These are phyloP conservation scores for Solanum sitiens DNA, from an alignment of 257 asterid species.

Conservation along the genomic window DNA sequence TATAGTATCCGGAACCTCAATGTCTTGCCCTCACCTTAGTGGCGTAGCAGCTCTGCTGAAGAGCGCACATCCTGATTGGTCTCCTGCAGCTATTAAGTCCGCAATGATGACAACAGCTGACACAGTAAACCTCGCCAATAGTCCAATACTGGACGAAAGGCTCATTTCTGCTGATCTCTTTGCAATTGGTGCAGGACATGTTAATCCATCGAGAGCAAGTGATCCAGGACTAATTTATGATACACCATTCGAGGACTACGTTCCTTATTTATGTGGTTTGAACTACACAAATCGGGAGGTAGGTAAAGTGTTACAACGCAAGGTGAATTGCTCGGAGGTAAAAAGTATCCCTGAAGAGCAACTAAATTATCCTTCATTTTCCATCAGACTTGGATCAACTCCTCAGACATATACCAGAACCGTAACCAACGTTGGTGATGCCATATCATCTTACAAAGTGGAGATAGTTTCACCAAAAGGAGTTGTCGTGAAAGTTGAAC, in stretches of 20 bases:
- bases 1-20: constrained; percentile 39
- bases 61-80: constrained; percentile 38
- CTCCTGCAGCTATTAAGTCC: constrained; percentile 39
- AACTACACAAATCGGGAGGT: constrained; percentile 25
- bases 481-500: constrained; percentile 18
- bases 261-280: constrained; percentile 38
- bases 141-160: constrained; percentile 22
- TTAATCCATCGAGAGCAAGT: constrained; percentile 27
- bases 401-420: constrained; percentile 27
- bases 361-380: constrained; percentile 15
- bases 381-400: not conserved
- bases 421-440: constrained; percentile 33
- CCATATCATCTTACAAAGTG: constrained; percentile 10
- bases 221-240: constrained; percentile 50
- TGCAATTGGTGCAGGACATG: constrained; percentile 43
- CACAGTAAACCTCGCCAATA: constrained; percentile 5
- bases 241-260: constrained; percentile 25
- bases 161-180: constrained; percentile 18
- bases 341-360: constrained; percentile 16
- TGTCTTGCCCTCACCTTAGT: constrained; percentile 46
- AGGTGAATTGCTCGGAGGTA: constrained; percentile 13
- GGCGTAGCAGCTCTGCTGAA: constrained; percentile 38
- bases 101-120: constrained; percentile 52
- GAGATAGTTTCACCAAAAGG: constrained; percentile 20
- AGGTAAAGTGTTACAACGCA: not conserved